Evolutionary conservation across 1,284 basidiomycete species (phyloP), one percentile per base, ranked within the genome.

Genomic region (Rhodotorula sp.): DNA sequence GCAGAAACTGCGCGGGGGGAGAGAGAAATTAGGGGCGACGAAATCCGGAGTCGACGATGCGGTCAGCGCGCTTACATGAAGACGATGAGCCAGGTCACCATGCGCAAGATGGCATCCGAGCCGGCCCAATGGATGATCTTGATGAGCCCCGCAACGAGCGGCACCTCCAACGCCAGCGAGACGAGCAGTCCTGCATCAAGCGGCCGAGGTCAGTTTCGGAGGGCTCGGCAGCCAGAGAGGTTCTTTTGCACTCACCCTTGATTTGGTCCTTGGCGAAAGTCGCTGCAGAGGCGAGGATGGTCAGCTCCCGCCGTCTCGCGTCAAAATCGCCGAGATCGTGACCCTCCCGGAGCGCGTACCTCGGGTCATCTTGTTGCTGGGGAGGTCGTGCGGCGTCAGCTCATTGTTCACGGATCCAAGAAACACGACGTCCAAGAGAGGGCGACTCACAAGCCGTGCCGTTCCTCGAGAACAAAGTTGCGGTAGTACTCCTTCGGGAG

Each of bases 61-160:
- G 58, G 65, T 58, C 62, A 67, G 72, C 20, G 10, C 2, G n/a
- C 58, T 56, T 54, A 69, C 66, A 79, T 64, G 73, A 78, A 76
- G 43, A 68, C 68, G 72, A 79, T 79, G 34, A 78, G 64, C 68
- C 73, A 79, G 18, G 71, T 61, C 46, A 79, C 75, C 43, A 80
- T 74, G 46, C 61, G 67, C 8, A 76, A 64, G 62, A 73, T 69
- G 16, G 72, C 72, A 26, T 56, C 64, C 14, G 59, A 61, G 1
- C 96, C 96, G 0, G 94, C 93, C 91, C 91, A 93, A 72, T 92
- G 86, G 82, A 98, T 94, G 79, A 97, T 89, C 80, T 87, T 90
- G 69, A 98, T 86, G 84, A 98, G 91, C 0, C 85, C 88, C 51
- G 91, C 89, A 64, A 97, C 86, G 83, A 98, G 90, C 0, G 96